These are phyloP conservation scores for Flaveria ramosissima DNA, from an alignment of 129 eudicot genomes.

Conservation along the genomic window DNA sequence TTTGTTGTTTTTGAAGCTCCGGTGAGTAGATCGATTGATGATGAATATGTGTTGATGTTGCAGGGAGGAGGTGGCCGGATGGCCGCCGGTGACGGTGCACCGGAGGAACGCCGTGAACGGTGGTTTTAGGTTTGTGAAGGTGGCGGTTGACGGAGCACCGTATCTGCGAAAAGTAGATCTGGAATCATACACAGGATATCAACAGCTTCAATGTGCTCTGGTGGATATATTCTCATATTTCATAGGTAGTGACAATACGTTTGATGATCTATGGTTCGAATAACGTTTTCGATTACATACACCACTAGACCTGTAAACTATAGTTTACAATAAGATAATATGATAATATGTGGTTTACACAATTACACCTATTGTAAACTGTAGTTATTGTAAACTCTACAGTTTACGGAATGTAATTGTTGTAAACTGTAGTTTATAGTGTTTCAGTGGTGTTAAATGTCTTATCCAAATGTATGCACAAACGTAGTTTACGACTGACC, in stretches of 20 bases:
- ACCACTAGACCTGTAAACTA: too few relatives aligned
- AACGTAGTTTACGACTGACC: too few relatives aligned
- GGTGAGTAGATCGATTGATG: not conserved
- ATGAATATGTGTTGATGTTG: not conserved
- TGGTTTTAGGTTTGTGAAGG: slow-evolving; percentile 53
- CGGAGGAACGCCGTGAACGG: slow-evolving; percentile 31
- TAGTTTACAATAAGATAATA: too few relatives aligned
- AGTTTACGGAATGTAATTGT: too few relatives aligned
- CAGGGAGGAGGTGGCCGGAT: slow-evolving; percentile 69
- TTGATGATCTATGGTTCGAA: not conserved
- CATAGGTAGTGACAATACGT: slow-evolving; percentile 36
- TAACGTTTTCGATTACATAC: too few relatives aligned
- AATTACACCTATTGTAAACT: too few relatives aligned
- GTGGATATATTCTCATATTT: slow-evolving; percentile 62
- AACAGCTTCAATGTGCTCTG: slow-evolving; percentile 55
- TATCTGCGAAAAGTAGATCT: slow-evolving; percentile 77
- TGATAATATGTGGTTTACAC: too few relatives aligned
- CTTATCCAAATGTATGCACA: too few relatives aligned
- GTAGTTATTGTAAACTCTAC: too few relatives aligned
- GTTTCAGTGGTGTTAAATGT: too few relatives aligned
- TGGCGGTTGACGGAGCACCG: slow-evolving; percentile 93
- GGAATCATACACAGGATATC: slow-evolving; percentile 56
- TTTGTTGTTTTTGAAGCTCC: not conserved
- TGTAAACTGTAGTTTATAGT: too few relatives aligned
- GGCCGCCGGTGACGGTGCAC: slow-evolving; percentile 81